A percentile compares a stretch with the other conserved stretches of the same genome.
Evolutionary conservation across 352 stramenopile genomes (phyloP).

Genomic region (Globisporangium paroecandrum): DNA sequence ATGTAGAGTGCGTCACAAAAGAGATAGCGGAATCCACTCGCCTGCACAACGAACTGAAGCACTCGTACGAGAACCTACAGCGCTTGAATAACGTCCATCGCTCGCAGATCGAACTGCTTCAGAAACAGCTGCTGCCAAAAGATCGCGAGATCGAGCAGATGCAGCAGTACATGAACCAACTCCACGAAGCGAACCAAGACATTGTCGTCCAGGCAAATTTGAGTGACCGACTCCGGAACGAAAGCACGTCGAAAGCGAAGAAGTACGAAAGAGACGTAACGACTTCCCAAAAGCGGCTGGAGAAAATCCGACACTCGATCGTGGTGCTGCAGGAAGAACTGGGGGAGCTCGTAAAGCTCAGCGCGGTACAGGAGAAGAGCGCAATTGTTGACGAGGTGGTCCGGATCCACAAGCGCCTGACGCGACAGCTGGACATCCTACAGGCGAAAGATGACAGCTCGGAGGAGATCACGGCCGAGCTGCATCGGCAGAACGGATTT

Average conservation of each 20-base stretch:
- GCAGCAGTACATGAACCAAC: constrained; percentile 51
- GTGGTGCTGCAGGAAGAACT: constrained; percentile 65
- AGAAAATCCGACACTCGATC: constrained; percentile 51
- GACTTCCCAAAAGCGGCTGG: constrained; percentile 31
- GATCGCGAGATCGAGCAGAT: constrained; percentile 61
- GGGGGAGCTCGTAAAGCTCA: constrained; percentile 51
- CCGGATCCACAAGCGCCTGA: constrained; percentile 61
- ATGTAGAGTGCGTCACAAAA: constrained; percentile 23
- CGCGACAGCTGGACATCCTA: constrained; percentile 47
- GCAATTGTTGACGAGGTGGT: constrained; percentile 55
- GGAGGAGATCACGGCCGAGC: constrained; percentile 60
- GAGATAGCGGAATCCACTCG: constrained; percentile 42
- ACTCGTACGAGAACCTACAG: constrained; percentile 47
- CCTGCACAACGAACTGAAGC: constrained; percentile 35
- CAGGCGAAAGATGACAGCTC: constrained; percentile 45
- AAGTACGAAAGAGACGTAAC: constrained; percentile 42
- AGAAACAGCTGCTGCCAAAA: constrained; percentile 69
- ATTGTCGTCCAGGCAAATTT: constrained; percentile 68
- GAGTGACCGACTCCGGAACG: constrained; percentile 53
- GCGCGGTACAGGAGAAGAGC: constrained; percentile 61
- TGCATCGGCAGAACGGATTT: constrained; percentile 74
- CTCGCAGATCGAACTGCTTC: constrained; percentile 67
- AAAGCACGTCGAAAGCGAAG: constrained; percentile 38
- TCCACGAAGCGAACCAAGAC: constrained; percentile 65
- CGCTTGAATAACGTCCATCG: constrained; percentile 68